These are phyloP conservation scores for Xylariaceae sp. DNA, from an alignment of 2,329 filamentous ascomycete species.

Conservation along the genomic window DNA sequence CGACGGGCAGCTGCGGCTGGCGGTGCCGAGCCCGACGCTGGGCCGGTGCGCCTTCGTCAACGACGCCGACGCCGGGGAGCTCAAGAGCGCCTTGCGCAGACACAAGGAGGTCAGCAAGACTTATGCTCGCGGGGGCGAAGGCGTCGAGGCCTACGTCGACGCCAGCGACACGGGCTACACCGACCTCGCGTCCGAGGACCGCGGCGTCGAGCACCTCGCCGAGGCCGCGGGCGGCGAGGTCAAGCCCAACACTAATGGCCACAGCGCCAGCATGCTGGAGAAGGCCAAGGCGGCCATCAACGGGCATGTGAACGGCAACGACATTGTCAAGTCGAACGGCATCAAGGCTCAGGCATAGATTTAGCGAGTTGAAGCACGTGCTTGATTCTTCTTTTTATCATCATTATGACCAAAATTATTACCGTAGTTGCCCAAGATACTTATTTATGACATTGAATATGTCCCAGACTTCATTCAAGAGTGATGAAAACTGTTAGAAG, in stretches of 20 bases:
- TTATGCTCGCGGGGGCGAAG: slow-evolving; percentile 56
- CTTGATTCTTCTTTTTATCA: too few species aligned
- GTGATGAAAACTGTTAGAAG: too few species aligned
- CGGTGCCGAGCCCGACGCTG: slow-evolving; percentile 60
- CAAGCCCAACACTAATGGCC: slow-evolving; percentile 5
- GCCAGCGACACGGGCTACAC: slow-evolving; percentile 57
- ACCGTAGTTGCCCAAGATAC: too few species aligned
- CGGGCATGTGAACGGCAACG: slow-evolving; percentile 5
- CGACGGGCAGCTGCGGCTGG: slow-evolving; percentile 59
- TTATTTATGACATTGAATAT: too few species aligned
- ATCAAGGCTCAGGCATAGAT: slow-evolving; percentile 19
- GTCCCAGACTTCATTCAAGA: too few species aligned
- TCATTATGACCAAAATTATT: too few species aligned
- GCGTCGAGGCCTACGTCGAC: slow-evolving; percentile 63
- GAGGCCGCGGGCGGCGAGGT: slow-evolving; percentile 8
- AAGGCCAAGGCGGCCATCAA: slow-evolving; percentile 7
- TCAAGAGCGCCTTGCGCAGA: slow-evolving; percentile 49
- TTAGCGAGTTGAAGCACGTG: too few species aligned
- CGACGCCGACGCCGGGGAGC: slow-evolving; percentile 54
- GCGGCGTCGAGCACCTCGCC: slow-evolving; percentile 21
- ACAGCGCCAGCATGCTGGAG: slow-evolving; percentile 2
- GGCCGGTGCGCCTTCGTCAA: slow-evolving; percentile 63
- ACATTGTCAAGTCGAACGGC: slow-evolving; percentile 5
- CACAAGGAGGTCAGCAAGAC: slow-evolving; percentile 58
- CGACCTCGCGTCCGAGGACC: slow-evolving; percentile 33